phyloP scores from a whole-genome alignment of 1,139 yeast genomes.

The Hemisphaericaspora subhashii region DNA sequence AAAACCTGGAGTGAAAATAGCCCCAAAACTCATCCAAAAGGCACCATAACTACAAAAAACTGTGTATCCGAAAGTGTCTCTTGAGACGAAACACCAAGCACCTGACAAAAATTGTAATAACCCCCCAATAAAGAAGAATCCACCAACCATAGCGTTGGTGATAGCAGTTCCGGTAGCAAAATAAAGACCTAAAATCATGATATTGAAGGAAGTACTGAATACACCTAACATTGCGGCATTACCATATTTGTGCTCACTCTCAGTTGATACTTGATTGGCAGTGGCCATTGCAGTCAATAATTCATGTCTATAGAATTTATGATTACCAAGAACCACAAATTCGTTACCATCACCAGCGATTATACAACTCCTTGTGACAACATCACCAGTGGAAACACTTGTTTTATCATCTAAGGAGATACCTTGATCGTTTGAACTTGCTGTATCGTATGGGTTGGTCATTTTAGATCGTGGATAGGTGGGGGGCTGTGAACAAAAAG shows the following conservation, averaged over 20 bases:
- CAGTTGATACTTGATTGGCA: conserved; percentile 51
- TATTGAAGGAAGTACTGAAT: conserved; percentile 31
- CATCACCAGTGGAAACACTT: not conserved
- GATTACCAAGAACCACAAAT: conserved; percentile 26
- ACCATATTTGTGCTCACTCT: conserved; percentile 53
- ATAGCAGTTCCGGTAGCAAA: conserved; percentile 36
- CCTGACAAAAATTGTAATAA: conserved; percentile 64
- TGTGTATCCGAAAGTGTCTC: conserved; percentile 64
- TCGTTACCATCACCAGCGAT: conserved; percentile 20
- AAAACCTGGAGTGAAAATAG: conserved; percentile 55
- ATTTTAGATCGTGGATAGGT: too few relatives aligned
- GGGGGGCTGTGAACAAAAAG: too few relatives aligned
- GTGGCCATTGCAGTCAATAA: conserved; percentile 44
- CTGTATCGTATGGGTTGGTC: too few relatives aligned
- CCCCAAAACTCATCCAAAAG: conserved; percentile 71
- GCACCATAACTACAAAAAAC: conserved; percentile 72
- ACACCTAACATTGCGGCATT: conserved; percentile 66
- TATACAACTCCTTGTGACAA: conserved; percentile 2
- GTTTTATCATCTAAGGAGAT: not conserved
- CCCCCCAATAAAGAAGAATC: conserved; percentile 57
- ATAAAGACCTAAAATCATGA: conserved; percentile 45
- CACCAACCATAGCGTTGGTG: conserved; percentile 43
- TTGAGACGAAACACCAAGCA: conserved; percentile 60
- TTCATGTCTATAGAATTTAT: conserved; percentile 26
- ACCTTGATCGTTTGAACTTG: not conserved